phyloP scores from a whole-genome alignment of 148 eudicot genomes.

The Rhododendron ferrugineum region DNA sequence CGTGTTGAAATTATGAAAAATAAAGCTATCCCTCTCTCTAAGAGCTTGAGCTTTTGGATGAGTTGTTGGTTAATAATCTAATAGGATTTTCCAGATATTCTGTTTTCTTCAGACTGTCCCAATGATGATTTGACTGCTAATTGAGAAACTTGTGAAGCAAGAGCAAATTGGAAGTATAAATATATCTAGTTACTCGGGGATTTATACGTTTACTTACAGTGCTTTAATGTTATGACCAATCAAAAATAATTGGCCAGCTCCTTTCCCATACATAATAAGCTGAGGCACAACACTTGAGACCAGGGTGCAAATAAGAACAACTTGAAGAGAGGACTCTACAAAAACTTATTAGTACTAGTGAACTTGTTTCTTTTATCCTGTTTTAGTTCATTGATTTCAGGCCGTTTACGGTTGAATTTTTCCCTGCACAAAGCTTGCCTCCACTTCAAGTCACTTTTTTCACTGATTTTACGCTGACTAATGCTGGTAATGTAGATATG shows the following conservation, averaged over 20 bases:
- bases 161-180: not conserved
- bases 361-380: not conserved
- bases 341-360: not conserved
- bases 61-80: not conserved
- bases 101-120: not conserved
- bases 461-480: not conserved
- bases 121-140: not conserved
- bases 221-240: not conserved
- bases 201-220: not conserved
- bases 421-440: not conserved
- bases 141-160: not conserved
- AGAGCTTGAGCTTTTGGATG: not conserved
- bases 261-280: not conserved
- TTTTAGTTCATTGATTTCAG: not conserved
- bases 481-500: not conserved
- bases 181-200: not conserved
- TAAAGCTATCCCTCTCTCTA: not conserved
- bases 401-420: not conserved
- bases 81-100: not conserved
- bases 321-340: not conserved
- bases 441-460: not conserved
- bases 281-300: not conserved
- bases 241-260: not conserved
- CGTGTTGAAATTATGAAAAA: not conserved
- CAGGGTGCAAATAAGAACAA: not conserved